Evolutionary conservation across 179 eudicot species (phyloP).

Genomic region (Sideroxylon spinosum): DNA sequence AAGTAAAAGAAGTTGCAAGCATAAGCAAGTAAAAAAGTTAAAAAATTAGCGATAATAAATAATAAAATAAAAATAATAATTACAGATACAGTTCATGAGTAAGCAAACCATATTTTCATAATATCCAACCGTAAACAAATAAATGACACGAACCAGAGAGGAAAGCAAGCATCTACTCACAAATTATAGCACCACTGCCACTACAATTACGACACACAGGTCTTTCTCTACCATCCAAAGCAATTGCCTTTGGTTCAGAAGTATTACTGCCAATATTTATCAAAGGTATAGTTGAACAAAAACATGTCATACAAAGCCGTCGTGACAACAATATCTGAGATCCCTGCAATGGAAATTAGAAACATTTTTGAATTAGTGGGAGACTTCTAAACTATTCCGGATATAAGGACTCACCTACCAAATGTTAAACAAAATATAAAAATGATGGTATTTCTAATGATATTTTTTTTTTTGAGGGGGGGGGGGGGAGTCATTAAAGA

Average conservation of each 20-base stretch:
- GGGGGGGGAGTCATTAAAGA: too few relatives aligned
- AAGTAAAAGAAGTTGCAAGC: not conserved
- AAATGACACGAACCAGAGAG: not conserved
- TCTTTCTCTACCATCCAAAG: conserved; percentile 52
- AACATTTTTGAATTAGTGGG: not conserved
- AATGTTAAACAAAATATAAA: too few relatives aligned
- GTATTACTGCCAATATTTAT: conserved; percentile 33
- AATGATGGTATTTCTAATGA: too few relatives aligned
- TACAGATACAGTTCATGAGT: not conserved
- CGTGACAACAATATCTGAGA: conserved; percentile 46
- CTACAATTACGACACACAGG: conserved; percentile 77
- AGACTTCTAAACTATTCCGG: too few relatives aligned
- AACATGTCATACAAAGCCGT: conserved; percentile 64
- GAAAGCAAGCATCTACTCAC: conserved; percentile 41
- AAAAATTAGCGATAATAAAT: not conserved
- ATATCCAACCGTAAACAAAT: not conserved
- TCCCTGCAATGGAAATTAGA: conserved; percentile 29
- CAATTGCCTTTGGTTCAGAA: conserved; percentile 44
- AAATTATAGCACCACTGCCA: conserved; percentile 91
- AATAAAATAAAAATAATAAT: not conserved
- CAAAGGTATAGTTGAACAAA: conserved; percentile 59
- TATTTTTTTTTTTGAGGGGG: too few relatives aligned
- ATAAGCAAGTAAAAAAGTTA: too few relatives aligned
- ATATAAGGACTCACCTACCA: too few relatives aligned
- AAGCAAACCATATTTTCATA: not conserved